These are phyloP conservation scores for Backusella morwellensis DNA, from an alignment of 192 early-diverging fungal species.

Conservation along the genomic window DNA sequence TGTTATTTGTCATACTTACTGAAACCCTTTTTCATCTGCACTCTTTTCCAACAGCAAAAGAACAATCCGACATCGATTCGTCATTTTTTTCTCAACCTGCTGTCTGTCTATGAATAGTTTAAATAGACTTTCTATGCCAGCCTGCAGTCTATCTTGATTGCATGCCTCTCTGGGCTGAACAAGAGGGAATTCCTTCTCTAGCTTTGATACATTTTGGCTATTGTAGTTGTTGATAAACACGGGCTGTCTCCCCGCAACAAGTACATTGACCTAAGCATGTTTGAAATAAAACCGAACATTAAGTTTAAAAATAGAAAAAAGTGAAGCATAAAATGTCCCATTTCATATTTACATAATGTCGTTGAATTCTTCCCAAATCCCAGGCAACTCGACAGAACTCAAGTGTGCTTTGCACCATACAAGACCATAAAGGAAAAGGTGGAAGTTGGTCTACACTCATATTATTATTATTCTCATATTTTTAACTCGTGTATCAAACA, in stretches of 20 bases:
- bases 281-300: not conserved
- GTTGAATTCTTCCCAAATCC: constrained; percentile 7
- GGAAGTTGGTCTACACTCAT: constrained; percentile 12
- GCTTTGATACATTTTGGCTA: not conserved
- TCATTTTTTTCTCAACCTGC: not conserved
- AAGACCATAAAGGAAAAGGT: constrained; percentile 23
- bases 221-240: not conserved
- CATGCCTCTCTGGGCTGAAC: constrained; percentile 3
- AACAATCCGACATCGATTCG: not conserved
- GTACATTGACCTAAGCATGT: constrained; percentile 4
- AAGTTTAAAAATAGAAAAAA: not conserved
- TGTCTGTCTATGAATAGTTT: not conserved
- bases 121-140: not conserved
- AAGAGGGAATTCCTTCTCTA: not conserved
- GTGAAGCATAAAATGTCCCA: not conserved
- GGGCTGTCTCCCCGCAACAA: not conserved
- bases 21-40: not conserved
- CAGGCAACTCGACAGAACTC: constrained; percentile 24
- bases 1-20: not conserved
- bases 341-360: constrained; percentile 6
- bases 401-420: constrained; percentile 22
- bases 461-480: not conserved
- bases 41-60: not conserved
- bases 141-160: not conserved
- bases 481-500: not conserved